A percentile compares a stretch with the other conserved stretches of the same genome.
These are phyloP conservation scores for Rostrohypoxylon terebratum DNA, from an alignment of 495 filamentous ascomycete genomes.

Conservation along the genomic window DNA sequence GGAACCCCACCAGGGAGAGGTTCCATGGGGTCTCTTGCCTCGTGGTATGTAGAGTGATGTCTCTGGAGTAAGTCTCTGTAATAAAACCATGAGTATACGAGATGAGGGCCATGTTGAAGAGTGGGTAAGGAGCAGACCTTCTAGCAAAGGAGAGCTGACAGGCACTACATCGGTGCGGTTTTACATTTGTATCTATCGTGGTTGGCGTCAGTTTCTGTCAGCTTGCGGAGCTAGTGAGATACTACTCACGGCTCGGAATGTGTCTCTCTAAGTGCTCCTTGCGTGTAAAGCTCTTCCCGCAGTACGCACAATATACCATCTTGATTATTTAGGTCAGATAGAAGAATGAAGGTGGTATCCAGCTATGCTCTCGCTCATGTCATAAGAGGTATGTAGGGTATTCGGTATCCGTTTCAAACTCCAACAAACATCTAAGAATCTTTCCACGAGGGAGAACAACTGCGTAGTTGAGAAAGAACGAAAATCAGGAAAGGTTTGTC, in stretches of 20 bases:
- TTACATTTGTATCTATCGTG: slow-evolving; percentile 70
- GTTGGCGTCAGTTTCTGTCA: slow-evolving; percentile 41
- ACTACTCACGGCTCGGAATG: slow-evolving; percentile 67
- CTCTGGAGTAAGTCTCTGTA: slow-evolving; percentile 69
- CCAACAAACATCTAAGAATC: slow-evolving; percentile 1
- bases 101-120: slow-evolving; percentile 1
- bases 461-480: background rate
- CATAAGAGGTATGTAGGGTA: background rate
- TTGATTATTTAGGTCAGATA: slow-evolving; percentile 11
- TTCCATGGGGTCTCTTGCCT: slow-evolving; percentile 57
- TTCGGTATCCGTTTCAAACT: background rate
- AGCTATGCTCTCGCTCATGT: slow-evolving; percentile 26
- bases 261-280: slow-evolving; percentile 76
- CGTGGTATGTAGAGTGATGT: slow-evolving; percentile 66
- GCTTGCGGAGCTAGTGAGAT: background rate
- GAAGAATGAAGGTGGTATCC: slow-evolving; percentile 13
- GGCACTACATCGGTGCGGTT: slow-evolving; percentile 68
- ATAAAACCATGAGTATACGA: slow-evolving; percentile 37
- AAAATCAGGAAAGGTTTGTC: slow-evolving; percentile 25
- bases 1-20: slow-evolving; percentile 53
- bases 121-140: slow-evolving; percentile 55
- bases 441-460: background rate
- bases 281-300: slow-evolving; percentile 71
- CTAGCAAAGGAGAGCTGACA: slow-evolving; percentile 73
- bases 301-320: slow-evolving; percentile 71